Evolutionary conservation across 306 rosid species (phyloP).

Genomic region (Malus orientalis): DNA sequence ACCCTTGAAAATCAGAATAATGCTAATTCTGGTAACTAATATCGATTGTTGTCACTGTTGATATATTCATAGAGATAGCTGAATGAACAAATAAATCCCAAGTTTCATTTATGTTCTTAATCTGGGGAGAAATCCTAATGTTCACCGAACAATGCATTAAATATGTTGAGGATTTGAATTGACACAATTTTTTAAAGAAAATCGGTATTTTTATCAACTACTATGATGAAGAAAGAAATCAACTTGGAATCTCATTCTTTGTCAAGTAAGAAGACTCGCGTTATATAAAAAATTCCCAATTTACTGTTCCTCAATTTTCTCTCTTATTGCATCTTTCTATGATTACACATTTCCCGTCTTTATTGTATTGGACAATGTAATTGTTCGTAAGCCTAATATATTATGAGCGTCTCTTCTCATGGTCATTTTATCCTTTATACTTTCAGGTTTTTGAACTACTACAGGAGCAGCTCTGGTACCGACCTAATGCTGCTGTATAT

Average conservation of each 20-base stretch:
- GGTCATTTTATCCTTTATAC: background rate
- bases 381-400: background rate
- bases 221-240: background rate
- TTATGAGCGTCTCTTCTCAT: conserved; percentile 10
- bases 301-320: background rate
- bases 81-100: background rate
- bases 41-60: background rate
- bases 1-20: background rate
- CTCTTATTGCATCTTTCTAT: background rate
- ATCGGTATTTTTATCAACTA: too few species aligned
- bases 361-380: background rate
- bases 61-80: background rate
- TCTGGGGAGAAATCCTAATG: too few species aligned
- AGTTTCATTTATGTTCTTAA: too few species aligned
- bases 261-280: background rate
- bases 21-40: background rate
- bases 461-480: conserved; percentile 88
- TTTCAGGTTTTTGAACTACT: conserved; percentile 76
- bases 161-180: too few species aligned
- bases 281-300: background rate
- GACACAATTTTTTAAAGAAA: too few species aligned
- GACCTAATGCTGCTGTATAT: conserved; percentile 63
- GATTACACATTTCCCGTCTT: background rate
- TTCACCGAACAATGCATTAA: too few species aligned
- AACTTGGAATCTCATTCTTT: background rate